A percentile compares a stretch with the other conserved stretches of the same genome.
Conservation (phyloP, 2,329 filamentous ascomycete genomes). For the Arthrobotrys musiformis region DNA sequence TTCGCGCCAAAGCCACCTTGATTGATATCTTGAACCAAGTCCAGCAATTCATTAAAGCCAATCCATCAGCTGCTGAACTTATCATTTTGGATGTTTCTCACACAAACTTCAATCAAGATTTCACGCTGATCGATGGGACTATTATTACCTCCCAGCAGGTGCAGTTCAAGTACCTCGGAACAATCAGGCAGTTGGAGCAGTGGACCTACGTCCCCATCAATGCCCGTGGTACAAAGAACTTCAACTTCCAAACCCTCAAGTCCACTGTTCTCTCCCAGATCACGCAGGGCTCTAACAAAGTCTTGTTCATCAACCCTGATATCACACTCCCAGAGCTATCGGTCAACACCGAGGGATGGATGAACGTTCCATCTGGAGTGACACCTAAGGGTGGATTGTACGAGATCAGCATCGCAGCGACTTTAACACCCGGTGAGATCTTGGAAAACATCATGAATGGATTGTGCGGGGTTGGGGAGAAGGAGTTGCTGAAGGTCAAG, state of each 20-base stretch:
- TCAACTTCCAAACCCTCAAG: conserved; percentile 48
- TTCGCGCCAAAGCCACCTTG: conserved; percentile 20
- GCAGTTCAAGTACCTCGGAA: conserved; percentile 26
- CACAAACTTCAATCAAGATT: conserved; percentile 44
- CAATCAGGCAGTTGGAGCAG: conserved; percentile 19
- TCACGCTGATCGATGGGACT: conserved; percentile 27
- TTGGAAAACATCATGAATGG: conserved; percentile 37
- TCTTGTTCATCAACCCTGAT: conserved; percentile 43
- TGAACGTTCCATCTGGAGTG: neutral
- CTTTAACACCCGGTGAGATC: conserved; percentile 29
- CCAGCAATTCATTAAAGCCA: conserved; percentile 10
- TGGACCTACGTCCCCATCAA: conserved; percentile 46
- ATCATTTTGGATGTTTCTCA: conserved; percentile 48
- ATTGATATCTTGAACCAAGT: conserved; percentile 32
- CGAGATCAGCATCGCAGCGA: conserved; percentile 35
- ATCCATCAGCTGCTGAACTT: conserved; percentile 7
- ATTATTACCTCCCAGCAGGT: conserved; percentile 20
- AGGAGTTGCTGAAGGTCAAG: conserved; percentile 29
- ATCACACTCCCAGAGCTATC: conserved; percentile 24
- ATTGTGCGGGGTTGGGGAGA: conserved; percentile 21
- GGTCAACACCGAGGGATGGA: conserved; percentile 40
- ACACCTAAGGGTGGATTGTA: conserved; percentile 1
- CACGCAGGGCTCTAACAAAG: conserved; percentile 39
- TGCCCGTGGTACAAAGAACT: conserved; percentile 23
- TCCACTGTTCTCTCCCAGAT: conserved; percentile 12